A percentile compares a stretch with the other conserved stretches of the same genome.
Evolutionary conservation across 108 stramenopile species (phyloP).

Genomic region (Mediolabrus comicus): DNA sequence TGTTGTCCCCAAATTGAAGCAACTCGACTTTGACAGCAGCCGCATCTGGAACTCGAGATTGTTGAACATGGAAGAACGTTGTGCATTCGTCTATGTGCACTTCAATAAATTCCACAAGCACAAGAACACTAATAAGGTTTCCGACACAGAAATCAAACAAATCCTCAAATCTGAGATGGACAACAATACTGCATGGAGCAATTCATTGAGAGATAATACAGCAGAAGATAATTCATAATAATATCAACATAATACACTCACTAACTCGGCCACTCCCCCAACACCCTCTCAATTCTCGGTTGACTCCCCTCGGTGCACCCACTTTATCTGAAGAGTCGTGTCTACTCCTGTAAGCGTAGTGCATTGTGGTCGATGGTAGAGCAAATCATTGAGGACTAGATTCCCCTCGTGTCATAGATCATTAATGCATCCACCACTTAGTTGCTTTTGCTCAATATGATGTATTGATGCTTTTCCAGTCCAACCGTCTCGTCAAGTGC

Average conservation of each 20-base stretch:
- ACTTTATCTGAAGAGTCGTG: no score
- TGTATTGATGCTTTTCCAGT: no score
- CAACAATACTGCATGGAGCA: background rate
- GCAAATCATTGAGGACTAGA: no score
- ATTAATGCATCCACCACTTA: no score
- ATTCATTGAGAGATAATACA: background rate
- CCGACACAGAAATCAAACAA: background rate
- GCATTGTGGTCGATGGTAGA: no score
- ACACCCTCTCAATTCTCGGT: no score
- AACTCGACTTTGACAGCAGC: background rate
- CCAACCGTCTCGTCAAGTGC: no score
- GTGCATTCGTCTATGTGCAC: background rate
- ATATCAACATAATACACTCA: background rate
- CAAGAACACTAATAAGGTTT: background rate
- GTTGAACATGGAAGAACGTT: background rate
- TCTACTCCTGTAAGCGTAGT: no score
- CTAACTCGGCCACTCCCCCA: background rate
- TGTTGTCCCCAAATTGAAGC: background rate
- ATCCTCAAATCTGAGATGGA: background rate
- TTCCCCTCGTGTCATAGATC: no score
- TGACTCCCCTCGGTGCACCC: no score
- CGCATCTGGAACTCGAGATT: background rate
- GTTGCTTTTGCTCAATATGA: no score
- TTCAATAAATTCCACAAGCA: background rate
- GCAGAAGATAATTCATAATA: background rate